Conservation (phyloP, 768 basidiomycete genomes). For the Leccinum variicolor region DNA sequence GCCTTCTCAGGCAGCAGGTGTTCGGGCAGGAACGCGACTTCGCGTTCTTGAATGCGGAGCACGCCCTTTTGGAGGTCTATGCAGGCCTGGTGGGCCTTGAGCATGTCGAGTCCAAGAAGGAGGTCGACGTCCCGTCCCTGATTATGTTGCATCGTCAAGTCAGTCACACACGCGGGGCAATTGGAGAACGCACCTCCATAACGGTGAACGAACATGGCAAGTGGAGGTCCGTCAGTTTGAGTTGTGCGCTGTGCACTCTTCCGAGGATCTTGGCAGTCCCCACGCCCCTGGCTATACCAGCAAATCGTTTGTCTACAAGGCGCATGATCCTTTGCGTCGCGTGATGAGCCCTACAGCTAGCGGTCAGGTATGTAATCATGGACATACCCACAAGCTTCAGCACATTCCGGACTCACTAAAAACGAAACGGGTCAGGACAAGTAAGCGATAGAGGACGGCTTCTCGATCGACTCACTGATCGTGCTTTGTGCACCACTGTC, state of each 20-base stretch:
- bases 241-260: slow-evolving; percentile 88
- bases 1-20: slow-evolving; percentile 91
- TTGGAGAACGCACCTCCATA: slow-evolving; percentile 68
- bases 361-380: neutral
- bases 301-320: slow-evolving; percentile 80
- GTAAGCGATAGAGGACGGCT: neutral
- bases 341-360: slow-evolving; percentile 1
- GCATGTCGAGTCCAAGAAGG: slow-evolving; percentile 98
- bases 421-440: neutral
- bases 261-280: slow-evolving; percentile 95
- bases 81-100: slow-evolving; percentile 93
- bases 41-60: slow-evolving; percentile 87
- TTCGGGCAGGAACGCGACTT: slow-evolving; percentile 87
- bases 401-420: slow-evolving; percentile 87
- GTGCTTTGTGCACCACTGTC: slow-evolving; percentile 97
- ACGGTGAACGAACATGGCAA: slow-evolving; percentile 92
- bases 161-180: neutral
- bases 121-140: slow-evolving; percentile 94
- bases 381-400: slow-evolving; percentile 83
- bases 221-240: slow-evolving; percentile 80
- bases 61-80: slow-evolving; percentile 91
- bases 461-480: slow-evolving; percentile 68
- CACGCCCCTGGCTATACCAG: slow-evolving; percentile 90
- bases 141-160: neutral
- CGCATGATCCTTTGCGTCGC: slow-evolving; percentile 74